A percentile compares a stretch with the other conserved stretches of the same genome.
phyloP scores from a whole-genome alignment of 768 basidiomycete genomes.

The Leccinum olivaceopallidum region DNA sequence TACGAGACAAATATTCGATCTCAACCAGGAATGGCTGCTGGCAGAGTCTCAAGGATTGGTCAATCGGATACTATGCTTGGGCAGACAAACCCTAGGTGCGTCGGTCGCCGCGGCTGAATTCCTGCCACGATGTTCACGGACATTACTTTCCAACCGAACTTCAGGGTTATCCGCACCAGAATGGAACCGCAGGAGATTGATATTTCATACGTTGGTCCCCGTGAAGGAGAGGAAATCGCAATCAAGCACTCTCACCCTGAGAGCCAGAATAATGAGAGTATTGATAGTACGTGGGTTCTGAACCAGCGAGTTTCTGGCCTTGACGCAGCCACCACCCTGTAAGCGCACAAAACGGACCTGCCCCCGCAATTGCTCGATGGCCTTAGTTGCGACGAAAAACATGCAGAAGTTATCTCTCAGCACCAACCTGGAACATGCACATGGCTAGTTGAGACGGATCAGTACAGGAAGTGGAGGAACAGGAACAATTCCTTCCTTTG shows the following conservation, averaged over 20 bases:
- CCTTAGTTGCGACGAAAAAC: neutral
- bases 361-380: slow-evolving; percentile 3
- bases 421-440: slow-evolving; percentile 9
- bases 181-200: neutral
- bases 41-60: neutral
- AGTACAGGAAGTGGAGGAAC: slow-evolving; percentile 2
- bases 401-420: neutral
- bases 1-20: neutral
- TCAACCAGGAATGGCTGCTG: neutral
- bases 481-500: slow-evolving; percentile 6
- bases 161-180: neutral
- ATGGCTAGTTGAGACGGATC: slow-evolving; percentile 4
- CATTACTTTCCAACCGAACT: neutral
- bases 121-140: neutral
- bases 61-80: neutral
- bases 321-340: neutral
- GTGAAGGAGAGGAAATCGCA: neutral
- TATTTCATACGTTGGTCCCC: neutral
- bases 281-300: neutral
- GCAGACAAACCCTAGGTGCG: neutral
- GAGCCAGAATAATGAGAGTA: neutral
- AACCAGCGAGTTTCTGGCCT: neutral
- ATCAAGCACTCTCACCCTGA: neutral
- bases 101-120: neutral
- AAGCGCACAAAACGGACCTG: neutral